A percentile compares a stretch with the other conserved stretches of the same genome.
These are phyloP conservation scores for Amanita molliuscula DNA, from an alignment of 768 basidiomycete genomes.

Conservation along the genomic window DNA sequence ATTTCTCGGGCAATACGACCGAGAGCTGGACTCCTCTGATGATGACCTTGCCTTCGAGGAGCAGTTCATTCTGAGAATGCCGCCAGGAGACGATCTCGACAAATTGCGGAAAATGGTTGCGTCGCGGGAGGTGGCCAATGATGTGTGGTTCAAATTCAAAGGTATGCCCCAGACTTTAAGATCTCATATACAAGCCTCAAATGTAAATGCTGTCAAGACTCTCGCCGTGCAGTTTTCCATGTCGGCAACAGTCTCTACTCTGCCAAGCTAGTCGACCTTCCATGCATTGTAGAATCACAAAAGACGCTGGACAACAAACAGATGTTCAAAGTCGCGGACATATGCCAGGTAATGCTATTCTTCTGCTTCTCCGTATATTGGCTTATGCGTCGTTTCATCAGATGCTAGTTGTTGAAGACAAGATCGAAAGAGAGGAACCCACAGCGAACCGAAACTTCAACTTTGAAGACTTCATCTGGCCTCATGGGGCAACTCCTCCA, in stretches of 20 bases:
- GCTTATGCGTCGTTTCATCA: conserved; percentile 18
- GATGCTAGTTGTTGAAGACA: conserved; percentile 89
- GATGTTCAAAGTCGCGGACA: conserved; percentile 98
- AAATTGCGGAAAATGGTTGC: conserved; percentile 74
- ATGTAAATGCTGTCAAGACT: conserved; percentile 42
- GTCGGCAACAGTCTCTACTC: conserved; percentile 72
- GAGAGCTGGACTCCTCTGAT: conserved; percentile 91
- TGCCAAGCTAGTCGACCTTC: conserved; percentile 92
- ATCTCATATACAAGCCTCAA: conserved; percentile 2
- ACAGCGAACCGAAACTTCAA: conserved; percentile 63
- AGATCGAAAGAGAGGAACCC: conserved; percentile 60
- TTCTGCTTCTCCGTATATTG: conserved; percentile 9
- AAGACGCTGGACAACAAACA: conserved; percentile 95
- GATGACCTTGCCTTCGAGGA: conserved; percentile 95
- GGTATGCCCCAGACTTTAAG: conserved; percentile 33
- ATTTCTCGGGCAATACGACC: conserved; percentile 85
- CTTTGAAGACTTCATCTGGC: conserved; percentile 95
- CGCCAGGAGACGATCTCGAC: conserved; percentile 74
- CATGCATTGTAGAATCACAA: conserved; percentile 88
- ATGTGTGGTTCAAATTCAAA: conserved; percentile 98
- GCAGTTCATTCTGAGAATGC: conserved; percentile 89
- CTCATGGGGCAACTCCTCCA: conserved; percentile 92
- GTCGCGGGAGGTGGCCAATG: conserved; percentile 66
- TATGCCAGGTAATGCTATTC: conserved; percentile 67
- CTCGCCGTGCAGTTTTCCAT: conserved; percentile 84